Evolutionary conservation across 768 basidiomycete genomes (phyloP).

Genomic region (Leccinum variicolor): DNA sequence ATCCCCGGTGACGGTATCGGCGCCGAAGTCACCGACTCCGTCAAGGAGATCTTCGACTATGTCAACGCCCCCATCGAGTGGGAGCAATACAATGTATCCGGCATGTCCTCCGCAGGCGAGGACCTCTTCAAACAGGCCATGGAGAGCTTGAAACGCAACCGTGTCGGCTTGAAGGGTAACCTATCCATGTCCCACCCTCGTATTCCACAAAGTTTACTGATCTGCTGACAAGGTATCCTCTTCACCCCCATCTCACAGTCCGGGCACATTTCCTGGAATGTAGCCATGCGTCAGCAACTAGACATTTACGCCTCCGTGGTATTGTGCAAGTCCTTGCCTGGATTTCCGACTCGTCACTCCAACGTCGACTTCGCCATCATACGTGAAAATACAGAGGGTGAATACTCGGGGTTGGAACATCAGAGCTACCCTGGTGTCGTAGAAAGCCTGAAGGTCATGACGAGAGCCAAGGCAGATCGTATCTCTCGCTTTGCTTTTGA

Average conservation of each 20-base stretch:
- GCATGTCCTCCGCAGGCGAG: constrained; percentile 91
- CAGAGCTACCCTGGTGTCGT: constrained; percentile 98
- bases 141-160: constrained; percentile 96
- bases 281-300: constrained; percentile 98
- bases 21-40: constrained; percentile 94
- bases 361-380: constrained; percentile 99
- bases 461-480: constrained; percentile 91
- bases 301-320: constrained; percentile 99
- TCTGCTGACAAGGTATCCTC: constrained; percentile 71
- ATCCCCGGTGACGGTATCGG: constrained; percentile 99
- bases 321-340: constrained; percentile 96
- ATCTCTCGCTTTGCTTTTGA: constrained; percentile 98
- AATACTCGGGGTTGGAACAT: constrained; percentile 98
- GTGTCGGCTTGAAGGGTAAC: constrained; percentile 96
- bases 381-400: constrained; percentile 99
- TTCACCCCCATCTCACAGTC: constrained; percentile 97
- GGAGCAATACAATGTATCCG: constrained; percentile 98
- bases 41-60: constrained; percentile 98
- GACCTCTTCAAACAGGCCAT: constrained; percentile 96
- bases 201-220: constrained; percentile 1
- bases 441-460: constrained; percentile 96
- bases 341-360: constrained; percentile 91
- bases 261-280: constrained; percentile 99
- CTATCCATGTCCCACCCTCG: neutral
- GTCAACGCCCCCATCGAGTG: constrained; percentile 98